Conservation (phyloP, 805 yeast genomes). For the Wickerhamiella parazyma region DNA sequence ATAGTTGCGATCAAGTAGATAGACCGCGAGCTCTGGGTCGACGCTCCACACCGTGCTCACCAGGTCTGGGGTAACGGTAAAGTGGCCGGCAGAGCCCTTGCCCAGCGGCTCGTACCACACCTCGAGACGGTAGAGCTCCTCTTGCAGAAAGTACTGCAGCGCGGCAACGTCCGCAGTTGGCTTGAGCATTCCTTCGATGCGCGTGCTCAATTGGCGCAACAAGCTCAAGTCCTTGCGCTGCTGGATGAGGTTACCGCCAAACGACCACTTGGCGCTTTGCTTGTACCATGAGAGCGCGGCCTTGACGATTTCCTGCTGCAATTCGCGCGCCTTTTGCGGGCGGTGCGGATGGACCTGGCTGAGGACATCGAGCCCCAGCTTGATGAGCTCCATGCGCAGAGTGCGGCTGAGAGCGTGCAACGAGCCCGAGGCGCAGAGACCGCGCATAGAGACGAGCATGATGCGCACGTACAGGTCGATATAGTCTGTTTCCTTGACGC, state of each 20-base stretch:
- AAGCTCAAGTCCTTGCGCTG: slow-evolving; percentile 54
- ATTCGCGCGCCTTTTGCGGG: slow-evolving; percentile 30
- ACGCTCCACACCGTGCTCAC: slow-evolving; percentile 46
- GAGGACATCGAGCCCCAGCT: slow-evolving; percentile 53
- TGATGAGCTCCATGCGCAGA: slow-evolving; percentile 58
- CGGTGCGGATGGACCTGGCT: slow-evolving; percentile 37
- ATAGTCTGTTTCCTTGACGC: slow-evolving; percentile 49
- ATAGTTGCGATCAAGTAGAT: slow-evolving; percentile 46
- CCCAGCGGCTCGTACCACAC: slow-evolving; percentile 64
- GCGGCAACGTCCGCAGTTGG: slow-evolving; percentile 25
- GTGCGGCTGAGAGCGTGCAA: slow-evolving; percentile 71
- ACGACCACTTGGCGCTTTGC: slow-evolving; percentile 53
- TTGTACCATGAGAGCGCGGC: slow-evolving; percentile 74
- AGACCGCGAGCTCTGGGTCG: slow-evolving; percentile 61
- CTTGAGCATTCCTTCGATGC: slow-evolving; percentile 17
- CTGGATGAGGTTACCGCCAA: slow-evolving; percentile 65
- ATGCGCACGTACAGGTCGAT: slow-evolving; percentile 55
- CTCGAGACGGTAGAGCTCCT: slow-evolving; percentile 57
- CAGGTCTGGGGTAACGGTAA: slow-evolving; percentile 21
- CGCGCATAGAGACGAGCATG: slow-evolving; percentile 30
- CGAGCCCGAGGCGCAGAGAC: slow-evolving; percentile 48
- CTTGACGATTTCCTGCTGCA: slow-evolving; percentile 43
- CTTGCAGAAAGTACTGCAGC: slow-evolving; percentile 49
- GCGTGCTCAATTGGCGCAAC: slow-evolving; percentile 38
- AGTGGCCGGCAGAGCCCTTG: slow-evolving; percentile 3